These are phyloP conservation scores for Claviceps paspali DNA, from an alignment of 2,329 filamentous ascomycete species.

Conservation along the genomic window DNA sequence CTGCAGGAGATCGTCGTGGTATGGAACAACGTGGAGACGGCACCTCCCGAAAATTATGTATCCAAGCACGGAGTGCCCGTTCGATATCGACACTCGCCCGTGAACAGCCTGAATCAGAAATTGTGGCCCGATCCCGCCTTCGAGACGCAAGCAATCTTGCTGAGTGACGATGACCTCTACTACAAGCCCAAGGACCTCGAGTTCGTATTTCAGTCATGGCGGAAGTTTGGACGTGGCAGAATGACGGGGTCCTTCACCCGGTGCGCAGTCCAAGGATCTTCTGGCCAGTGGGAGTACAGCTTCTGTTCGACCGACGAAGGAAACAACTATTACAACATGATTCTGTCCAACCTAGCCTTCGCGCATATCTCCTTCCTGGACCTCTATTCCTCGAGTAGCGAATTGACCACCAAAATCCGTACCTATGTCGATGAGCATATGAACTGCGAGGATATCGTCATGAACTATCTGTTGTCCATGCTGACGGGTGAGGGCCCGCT, in stretches of 20 bases:
- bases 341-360: constrained; percentile 23
- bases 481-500: constrained; percentile 20
- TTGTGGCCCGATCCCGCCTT: constrained; percentile 21
- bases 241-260: constrained; percentile 22
- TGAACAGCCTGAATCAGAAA: constrained; percentile 23
- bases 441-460: constrained; percentile 26
- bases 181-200: constrained; percentile 23
- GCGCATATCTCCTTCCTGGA: constrained; percentile 23
- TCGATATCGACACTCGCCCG: constrained; percentile 17
- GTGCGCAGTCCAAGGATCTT: constrained; percentile 13
- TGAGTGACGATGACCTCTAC: constrained; percentile 25
- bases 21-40: constrained; percentile 20
- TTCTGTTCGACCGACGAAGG: constrained; percentile 15
- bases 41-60: constrained; percentile 14
- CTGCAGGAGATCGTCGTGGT: constrained; percentile 22
- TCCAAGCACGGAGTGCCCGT: constrained; percentile 18
- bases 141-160: constrained; percentile 23
- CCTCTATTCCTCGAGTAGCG: constrained; percentile 22
- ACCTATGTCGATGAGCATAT: constrained; percentile 21
- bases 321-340: constrained; percentile 19
- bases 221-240: constrained; percentile 20
- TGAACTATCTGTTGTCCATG: constrained; percentile 21
- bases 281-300: constrained; percentile 16
- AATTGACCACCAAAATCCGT: constrained; percentile 16
- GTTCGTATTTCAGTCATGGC: constrained; percentile 26